Conservation (phyloP, 345 rosid genomes). For the Heritiera fomes region DNA sequence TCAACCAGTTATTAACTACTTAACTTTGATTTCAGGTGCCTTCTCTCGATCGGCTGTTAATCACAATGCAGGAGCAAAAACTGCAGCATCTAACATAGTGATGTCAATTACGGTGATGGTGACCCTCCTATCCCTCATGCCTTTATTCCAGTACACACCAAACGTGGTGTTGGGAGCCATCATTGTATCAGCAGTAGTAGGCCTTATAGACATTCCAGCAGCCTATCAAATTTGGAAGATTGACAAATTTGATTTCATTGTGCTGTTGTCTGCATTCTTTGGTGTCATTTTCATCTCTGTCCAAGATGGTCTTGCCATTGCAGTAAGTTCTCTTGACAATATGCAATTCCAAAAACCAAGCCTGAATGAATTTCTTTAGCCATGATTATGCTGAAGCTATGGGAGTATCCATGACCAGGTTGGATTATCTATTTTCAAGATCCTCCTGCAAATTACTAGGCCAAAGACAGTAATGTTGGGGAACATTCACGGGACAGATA, state of each 20-base stretch:
- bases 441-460: slow-evolving; percentile 78
- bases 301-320: slow-evolving; percentile 78
- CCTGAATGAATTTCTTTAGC: neutral
- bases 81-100: slow-evolving; percentile 86
- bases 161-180: slow-evolving; percentile 86
- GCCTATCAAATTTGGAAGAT: slow-evolving; percentile 76
- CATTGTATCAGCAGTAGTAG: slow-evolving; percentile 83
- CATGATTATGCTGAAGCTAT: neutral
- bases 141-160: slow-evolving; percentile 91
- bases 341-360: neutral
- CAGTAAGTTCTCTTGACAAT: slow-evolving; percentile 47
- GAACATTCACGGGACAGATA: slow-evolving; percentile 71
- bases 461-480: slow-evolving; percentile 79
- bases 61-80: slow-evolving; percentile 88
- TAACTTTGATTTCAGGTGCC: slow-evolving; percentile 49
- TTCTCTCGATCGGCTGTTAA: slow-evolving; percentile 96
- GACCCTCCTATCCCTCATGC: slow-evolving; percentile 86
- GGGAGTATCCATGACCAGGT: slow-evolving; percentile 40
- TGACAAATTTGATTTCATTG: slow-evolving; percentile 86
- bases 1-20: neutral
- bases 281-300: slow-evolving; percentile 87
- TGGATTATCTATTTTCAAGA: slow-evolving; percentile 79
- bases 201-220: slow-evolving; percentile 84
- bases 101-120: slow-evolving; percentile 97
- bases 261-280: slow-evolving; percentile 72